phyloP scores from a whole-genome alignment of 192 early-diverging fungal species.

The Rhizophlyctis rosea region DNA sequence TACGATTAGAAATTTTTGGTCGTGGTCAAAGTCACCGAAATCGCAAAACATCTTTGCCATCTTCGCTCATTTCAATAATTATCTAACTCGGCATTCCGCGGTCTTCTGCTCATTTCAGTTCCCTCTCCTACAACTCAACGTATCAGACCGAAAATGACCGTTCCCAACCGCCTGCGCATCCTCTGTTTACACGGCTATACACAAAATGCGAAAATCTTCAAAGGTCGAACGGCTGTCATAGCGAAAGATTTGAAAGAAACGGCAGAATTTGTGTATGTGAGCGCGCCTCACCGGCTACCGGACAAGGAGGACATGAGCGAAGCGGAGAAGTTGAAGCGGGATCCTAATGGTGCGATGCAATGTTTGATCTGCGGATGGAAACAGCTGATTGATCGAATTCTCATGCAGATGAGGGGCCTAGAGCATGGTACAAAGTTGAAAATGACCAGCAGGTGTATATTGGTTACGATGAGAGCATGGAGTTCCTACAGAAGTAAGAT shows the following conservation, averaged over 20 bases:
- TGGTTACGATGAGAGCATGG: conserved; percentile 33
- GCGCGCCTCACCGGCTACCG: conserved; percentile 16
- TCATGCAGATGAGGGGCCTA: conserved; percentile 18
- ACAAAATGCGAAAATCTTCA: conserved; percentile 1
- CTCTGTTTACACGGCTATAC: conserved; percentile 43
- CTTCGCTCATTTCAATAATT: no score
- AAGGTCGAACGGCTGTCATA: conserved; percentile 16
- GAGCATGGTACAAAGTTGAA: conserved; percentile 32
- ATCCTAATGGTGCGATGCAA: no score
- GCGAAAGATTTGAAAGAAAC: conserved; percentile 23
- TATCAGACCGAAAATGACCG: no score
- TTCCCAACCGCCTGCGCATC: conserved; percentile 25
- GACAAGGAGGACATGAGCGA: neutral
- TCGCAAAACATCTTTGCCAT: no score
- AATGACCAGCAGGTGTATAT: conserved; percentile 18
- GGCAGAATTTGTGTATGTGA: conserved; percentile 25
- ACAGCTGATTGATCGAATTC: no score
- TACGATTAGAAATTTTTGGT: no score
- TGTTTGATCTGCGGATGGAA: no score
- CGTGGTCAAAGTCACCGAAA: no score
- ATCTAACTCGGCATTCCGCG: no score
- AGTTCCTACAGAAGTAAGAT: conserved; percentile 20
- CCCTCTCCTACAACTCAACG: no score
- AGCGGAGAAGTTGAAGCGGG: neutral
- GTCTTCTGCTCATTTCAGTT: no score